Evolutionary conservation across 768 basidiomycete genomes (phyloP).

Genomic region (Boletus subparvulus): DNA sequence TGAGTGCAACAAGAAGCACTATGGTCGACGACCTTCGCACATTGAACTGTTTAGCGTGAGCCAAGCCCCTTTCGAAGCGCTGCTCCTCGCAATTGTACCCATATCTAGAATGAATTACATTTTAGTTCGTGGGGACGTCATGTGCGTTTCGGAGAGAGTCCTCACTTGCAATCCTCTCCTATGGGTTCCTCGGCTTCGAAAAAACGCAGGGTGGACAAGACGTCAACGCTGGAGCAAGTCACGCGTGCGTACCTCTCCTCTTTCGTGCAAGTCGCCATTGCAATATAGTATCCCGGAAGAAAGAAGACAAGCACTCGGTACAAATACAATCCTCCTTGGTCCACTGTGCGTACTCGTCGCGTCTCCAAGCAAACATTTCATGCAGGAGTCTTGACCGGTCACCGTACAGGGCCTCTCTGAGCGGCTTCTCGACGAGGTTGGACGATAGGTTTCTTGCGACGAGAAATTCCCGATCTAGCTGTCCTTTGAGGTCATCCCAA

Average conservation of each 20-base stretch:
- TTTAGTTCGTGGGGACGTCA: background rate
- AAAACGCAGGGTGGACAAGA: background rate
- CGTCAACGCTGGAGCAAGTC: background rate
- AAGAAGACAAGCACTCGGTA: too few species aligned
- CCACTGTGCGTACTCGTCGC: too few species aligned
- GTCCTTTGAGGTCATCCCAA: constrained; percentile 3
- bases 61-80: background rate
- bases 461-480: too few species aligned
- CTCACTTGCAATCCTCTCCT: constrained; percentile 1
- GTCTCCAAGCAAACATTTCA: too few species aligned
- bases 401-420: too few species aligned
- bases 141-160: too few species aligned
- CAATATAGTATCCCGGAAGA: too few species aligned
- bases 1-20: background rate
- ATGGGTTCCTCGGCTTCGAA: background rate
- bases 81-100: constrained; percentile 4
- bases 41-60: constrained; percentile 1
- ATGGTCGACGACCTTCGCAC: background rate
- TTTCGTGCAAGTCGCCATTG: too few species aligned
- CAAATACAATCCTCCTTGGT: too few species aligned
- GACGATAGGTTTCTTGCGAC: too few species aligned
- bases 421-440: too few species aligned
- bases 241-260: background rate
- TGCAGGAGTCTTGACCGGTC: too few species aligned
- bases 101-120: background rate